Base-by-base conservation (phyloP, 2,329 filamentous ascomycete genomes). In the Orbilia brochopaga region DNA sequence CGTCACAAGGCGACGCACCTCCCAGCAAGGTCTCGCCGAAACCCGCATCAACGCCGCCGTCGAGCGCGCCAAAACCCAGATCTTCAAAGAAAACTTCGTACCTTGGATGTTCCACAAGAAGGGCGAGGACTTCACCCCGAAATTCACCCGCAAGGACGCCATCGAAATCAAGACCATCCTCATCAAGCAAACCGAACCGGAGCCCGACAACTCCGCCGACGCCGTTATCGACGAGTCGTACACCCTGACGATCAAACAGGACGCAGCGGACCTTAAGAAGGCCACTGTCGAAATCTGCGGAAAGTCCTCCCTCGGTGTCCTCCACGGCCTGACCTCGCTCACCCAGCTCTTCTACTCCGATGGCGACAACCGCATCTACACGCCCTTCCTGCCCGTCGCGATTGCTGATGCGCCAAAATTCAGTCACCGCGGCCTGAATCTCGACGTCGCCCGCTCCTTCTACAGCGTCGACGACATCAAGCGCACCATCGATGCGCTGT, bases 41-140 rank as follows among this genome's bases (percentile, higher is more conserved):
- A 56, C 53, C 24, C 66, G 66, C 30, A 63, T 70, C 54, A 59
- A 70, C 30, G 42, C 32, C 17, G 66, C 66, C n/a, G 52, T 70
- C 51, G 75, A 80, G 21, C 84, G 88, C 52, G 83, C 88, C 8
- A 81, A 87, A 74, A 79, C 83, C 23, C 85, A 83, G 65, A 86
- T 93, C 63, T 89, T 92, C 79, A 80, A 84, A 24, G 81, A 88
- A 67, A 86, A 85, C 75, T 87, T 92, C 73, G 84, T 91, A 15
- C 90, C 91, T 0, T 94, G 90, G 90, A 91, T 88, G 80, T 85
- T 94, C 62, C 84, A 89, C 74, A 83, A 85, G 23, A 85, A 88
- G 35, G 83, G 87, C 75, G 83, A 84, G 62, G 77, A 85, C 44
- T 89, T 86, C 74, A 89, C 93, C 79, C 90, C 91, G 0, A 78